phyloP scores from a whole-genome alignment of 768 basidiomycete genomes.

The Mycena haematopus region DNA sequence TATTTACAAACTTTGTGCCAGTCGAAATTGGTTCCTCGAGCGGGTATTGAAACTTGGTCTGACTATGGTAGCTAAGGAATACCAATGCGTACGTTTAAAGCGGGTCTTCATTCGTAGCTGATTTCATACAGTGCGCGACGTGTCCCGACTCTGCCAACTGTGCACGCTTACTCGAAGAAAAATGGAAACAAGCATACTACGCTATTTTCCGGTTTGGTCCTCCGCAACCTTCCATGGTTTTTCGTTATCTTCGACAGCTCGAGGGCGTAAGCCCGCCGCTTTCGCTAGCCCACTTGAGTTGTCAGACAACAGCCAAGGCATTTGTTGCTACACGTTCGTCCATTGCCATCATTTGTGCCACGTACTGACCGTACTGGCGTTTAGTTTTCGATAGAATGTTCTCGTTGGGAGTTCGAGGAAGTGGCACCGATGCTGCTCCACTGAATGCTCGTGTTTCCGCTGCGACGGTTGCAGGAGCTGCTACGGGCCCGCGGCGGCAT shows the following conservation, averaged over 20 bases:
- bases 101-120: background rate
- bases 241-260: conserved; percentile 87
- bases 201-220: conserved; percentile 91
- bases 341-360: background rate
- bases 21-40: conserved; percentile 95
- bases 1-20: conserved; percentile 34
- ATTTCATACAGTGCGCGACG: conserved; percentile 65
- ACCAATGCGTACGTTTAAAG: conserved; percentile 74
- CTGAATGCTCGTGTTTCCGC: conserved; percentile 68
- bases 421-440: conserved; percentile 69
- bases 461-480: conserved; percentile 66
- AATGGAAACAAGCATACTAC: conserved; percentile 89
- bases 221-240: conserved; percentile 91
- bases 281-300: conserved; percentile 83
- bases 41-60: conserved; percentile 90
- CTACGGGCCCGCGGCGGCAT: conserved; percentile 78
- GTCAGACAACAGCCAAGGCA: conserved; percentile 88
- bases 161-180: conserved; percentile 88
- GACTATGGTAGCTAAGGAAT: conserved; percentile 89
- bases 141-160: conserved; percentile 84
- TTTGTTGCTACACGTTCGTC: conserved; percentile 84
- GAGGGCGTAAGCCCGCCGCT: conserved; percentile 92
- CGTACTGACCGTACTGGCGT: conserved; percentile 15
- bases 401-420: conserved; percentile 81
- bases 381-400: conserved; percentile 92